Conservation (phyloP, 768 basidiomycete genomes). For the Kwoniella dejecticola region DNA sequence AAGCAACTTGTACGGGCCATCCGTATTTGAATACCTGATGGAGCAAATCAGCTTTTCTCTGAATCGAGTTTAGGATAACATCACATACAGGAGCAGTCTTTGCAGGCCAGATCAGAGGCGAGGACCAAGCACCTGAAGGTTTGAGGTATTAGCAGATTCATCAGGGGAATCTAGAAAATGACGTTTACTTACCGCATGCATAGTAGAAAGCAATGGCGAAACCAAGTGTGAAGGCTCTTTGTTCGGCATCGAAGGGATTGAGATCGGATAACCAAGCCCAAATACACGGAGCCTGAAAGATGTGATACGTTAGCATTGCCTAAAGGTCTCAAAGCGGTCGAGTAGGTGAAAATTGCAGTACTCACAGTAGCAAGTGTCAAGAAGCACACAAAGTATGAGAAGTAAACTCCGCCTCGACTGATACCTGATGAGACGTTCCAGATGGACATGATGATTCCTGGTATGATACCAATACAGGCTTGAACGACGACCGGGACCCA, state of each 20-base stretch:
- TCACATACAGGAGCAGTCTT: constrained; percentile 33
- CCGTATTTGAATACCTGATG: constrained; percentile 36
- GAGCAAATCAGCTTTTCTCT: background rate
- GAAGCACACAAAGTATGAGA: constrained; percentile 44
- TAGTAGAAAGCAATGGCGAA: constrained; percentile 48
- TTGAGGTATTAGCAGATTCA: background rate
- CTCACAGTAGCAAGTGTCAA: constrained; percentile 36
- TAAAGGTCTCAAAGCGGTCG: background rate
- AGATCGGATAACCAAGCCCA: constrained; percentile 52
- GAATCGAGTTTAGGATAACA: background rate
- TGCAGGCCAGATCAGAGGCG: constrained; percentile 48
- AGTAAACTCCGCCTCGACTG: constrained; percentile 44
- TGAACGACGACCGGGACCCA: constrained; percentile 44
- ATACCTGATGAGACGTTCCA: constrained; percentile 36
- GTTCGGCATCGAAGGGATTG: constrained; percentile 49
- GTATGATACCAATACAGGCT: constrained; percentile 38
- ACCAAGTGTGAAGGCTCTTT: constrained; percentile 47
- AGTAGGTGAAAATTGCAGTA: background rate
- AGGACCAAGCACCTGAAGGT: constrained; percentile 39
- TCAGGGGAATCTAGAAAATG: background rate
- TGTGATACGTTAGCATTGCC: background rate
- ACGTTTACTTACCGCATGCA: constrained; percentile 29
- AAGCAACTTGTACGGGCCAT: constrained; percentile 44
- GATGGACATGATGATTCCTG: constrained; percentile 49
- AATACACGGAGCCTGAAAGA: constrained; percentile 35